phyloP scores from a whole-genome alignment of 805 yeast genomes.

The Nakazawaea peltata region DNA sequence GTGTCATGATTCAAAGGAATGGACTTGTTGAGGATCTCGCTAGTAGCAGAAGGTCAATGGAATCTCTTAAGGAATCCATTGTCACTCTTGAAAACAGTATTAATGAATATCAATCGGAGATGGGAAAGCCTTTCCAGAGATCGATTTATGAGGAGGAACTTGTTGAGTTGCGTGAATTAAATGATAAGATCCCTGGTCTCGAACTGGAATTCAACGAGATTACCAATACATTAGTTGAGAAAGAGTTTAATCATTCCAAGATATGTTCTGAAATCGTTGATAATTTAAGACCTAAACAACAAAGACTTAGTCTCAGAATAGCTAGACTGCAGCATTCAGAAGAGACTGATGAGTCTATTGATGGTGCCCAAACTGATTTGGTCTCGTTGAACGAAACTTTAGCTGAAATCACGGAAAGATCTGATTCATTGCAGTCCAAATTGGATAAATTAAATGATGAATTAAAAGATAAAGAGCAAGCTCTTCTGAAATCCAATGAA shows the following conservation, averaged over 20 bases:
- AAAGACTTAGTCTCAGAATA: slow-evolving; percentile 12
- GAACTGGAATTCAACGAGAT: slow-evolving; percentile 34
- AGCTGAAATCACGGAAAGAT: slow-evolving; percentile 21
- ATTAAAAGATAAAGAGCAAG: slow-evolving; percentile 25
- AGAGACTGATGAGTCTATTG: slow-evolving; percentile 5
- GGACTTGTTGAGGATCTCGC: slow-evolving; percentile 35
- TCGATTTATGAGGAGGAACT: slow-evolving; percentile 44
- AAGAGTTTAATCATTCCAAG: slow-evolving; percentile 39
- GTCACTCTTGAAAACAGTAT: slow-evolving; percentile 29
- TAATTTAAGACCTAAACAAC: slow-evolving; percentile 45
- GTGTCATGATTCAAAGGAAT: slow-evolving; percentile 30
- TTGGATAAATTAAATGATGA: slow-evolving; percentile 22
- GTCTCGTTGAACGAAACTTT: slow-evolving; percentile 15
- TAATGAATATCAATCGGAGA: slow-evolving; percentile 38
- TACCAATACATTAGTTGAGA: slow-evolving; percentile 29
- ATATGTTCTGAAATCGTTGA: slow-evolving; percentile 52
- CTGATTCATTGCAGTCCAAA: slow-evolving; percentile 19
- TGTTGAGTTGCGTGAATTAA: slow-evolving; percentile 26
- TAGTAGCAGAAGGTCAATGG: slow-evolving; percentile 26
- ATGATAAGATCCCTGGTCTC: slow-evolving; percentile 24
- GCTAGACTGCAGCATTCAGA: slow-evolving; percentile 13
- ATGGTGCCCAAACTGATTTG: slow-evolving; percentile 13
- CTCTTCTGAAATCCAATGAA: slow-evolving; percentile 42
- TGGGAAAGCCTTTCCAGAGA: slow-evolving; percentile 43
- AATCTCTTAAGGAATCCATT: slow-evolving; percentile 25